phyloP scores from a whole-genome alignment of 2,329 filamentous ascomycete species.

The Penicillium sumatraense region DNA sequence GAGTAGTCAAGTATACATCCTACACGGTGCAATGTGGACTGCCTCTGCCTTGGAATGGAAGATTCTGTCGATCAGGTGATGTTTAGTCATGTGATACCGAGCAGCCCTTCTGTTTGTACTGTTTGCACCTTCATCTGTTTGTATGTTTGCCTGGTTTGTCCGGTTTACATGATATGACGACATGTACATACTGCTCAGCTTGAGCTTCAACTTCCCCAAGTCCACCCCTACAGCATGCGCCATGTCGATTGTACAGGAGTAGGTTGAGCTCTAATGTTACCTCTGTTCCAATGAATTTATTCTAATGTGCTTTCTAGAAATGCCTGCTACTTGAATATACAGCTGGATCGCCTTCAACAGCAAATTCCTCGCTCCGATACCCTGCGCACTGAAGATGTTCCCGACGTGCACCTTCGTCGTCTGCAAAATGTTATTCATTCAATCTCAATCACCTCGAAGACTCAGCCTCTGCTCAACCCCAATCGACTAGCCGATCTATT shows the following conservation, averaged over 20 bases:
- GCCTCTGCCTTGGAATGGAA: slow-evolving; percentile 1
- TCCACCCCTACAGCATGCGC: background rate
- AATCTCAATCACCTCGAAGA: slow-evolving; percentile 71
- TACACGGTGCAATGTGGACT: background rate
- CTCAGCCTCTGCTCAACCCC: slow-evolving; percentile 64
- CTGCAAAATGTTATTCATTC: slow-evolving; percentile 71
- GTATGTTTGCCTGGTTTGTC: background rate
- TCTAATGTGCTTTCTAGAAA: slow-evolving; percentile 46
- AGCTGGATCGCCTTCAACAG: slow-evolving; percentile 63
- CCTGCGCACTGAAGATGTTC: slow-evolving; percentile 28
- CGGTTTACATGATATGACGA: background rate
- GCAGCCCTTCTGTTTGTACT: background rate
- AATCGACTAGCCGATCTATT: slow-evolving; percentile 66
- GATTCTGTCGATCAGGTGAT: too few relatives aligned
- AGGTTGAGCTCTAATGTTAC: slow-evolving; percentile 2
- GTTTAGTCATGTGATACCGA: background rate
- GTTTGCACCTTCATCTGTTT: background rate
- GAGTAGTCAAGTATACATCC: slow-evolving; percentile 1
- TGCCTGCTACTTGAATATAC: slow-evolving; percentile 60
- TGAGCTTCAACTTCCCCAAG: background rate
- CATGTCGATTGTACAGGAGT: slow-evolving; percentile 32
- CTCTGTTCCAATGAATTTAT: background rate
- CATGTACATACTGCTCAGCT: background rate
- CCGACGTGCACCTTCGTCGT: slow-evolving; percentile 44
- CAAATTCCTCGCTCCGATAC: slow-evolving; percentile 22